Conservation (phyloP, 768 basidiomycete species). For the Suillus plorans region DNA sequence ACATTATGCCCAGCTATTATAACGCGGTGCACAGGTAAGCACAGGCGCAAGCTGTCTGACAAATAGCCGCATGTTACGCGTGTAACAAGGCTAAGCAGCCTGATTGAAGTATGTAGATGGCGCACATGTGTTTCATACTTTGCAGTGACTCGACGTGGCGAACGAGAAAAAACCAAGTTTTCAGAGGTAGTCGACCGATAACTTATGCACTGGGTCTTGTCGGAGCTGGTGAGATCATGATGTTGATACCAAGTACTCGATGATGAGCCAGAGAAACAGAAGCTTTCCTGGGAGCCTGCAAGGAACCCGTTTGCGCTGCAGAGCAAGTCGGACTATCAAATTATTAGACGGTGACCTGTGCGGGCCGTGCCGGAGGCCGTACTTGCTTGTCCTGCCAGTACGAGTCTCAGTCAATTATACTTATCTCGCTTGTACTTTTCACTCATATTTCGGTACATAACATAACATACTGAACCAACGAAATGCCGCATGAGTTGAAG, state of each 20-base stretch:
- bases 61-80: not conserved
- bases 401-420: too few relatives aligned
- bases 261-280: not conserved
- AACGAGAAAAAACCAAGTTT: not conserved
- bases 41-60: not conserved
- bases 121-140: too few relatives aligned
- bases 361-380: too few relatives aligned
- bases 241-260: too few relatives aligned
- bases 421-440: too few relatives aligned
- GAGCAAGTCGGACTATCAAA: too few relatives aligned
- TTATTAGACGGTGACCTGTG: too few relatives aligned
- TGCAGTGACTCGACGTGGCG: not conserved
- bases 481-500: too few relatives aligned
- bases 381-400: too few relatives aligned
- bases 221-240: not conserved
- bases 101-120: not conserved
- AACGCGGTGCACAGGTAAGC: not conserved
- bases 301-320: too few relatives aligned
- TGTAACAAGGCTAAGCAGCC: not conserved
- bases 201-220: not conserved
- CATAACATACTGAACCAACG: too few relatives aligned
- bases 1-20: not conserved
- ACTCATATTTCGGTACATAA: too few relatives aligned
- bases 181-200: not conserved
- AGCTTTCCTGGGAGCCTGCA: not conserved